Evolutionary conservation across 495 filamentous ascomycete genomes (phyloP), one percentile per base, ranked within the genome.

Genomic region (Penicillium ochrochloron): DNA sequence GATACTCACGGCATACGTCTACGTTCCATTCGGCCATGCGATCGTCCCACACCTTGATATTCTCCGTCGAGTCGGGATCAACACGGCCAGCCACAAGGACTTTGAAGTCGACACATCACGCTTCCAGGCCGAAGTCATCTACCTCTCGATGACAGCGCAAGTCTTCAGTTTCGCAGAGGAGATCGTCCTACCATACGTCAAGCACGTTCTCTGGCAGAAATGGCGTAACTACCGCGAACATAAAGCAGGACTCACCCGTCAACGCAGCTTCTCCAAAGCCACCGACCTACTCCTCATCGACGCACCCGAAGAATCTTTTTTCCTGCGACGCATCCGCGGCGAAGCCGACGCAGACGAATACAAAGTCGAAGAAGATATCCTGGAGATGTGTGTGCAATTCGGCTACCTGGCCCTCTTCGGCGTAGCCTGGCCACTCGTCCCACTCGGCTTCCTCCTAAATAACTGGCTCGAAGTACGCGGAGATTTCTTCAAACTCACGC

Each of bases 391-490:
- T 62, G 76, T 80, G 5, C 80, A 82, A 62, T 82, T 80, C 39
- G 80, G 94, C 12, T 99, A 96, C 72, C 82, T 99, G 5, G 88
- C 90, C 0, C 82, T 99, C 3, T 99, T 99, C 75, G 92, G 90
- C 6, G 90, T 95, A 0, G 85, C 96, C 56, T 99, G 95, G 95
- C 94, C 95, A 0, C 80, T 97, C 3, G 92, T 93, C 0, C 86
- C 89, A 0, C 82, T 93, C 42, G 93, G 92, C 0, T 98, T 98
- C 83, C 74, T 97, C 7, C 77, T 94, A 70, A 97, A 97, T 77
- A 94, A 97, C 80, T 99, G 94, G 94, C 75, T 99, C 57, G 94
- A 98, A 64, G 82, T 97, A 15, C 91, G 95, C 33, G 89, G 90
- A 8, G 95, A 99, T 66, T 93, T 96, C 11, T 85, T 94, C 77